A percentile compares a stretch with the other conserved stretches of the same genome.
phyloP scores from a whole-genome alignment of 148 eudicot species.

The Drosera capensis region DNA sequence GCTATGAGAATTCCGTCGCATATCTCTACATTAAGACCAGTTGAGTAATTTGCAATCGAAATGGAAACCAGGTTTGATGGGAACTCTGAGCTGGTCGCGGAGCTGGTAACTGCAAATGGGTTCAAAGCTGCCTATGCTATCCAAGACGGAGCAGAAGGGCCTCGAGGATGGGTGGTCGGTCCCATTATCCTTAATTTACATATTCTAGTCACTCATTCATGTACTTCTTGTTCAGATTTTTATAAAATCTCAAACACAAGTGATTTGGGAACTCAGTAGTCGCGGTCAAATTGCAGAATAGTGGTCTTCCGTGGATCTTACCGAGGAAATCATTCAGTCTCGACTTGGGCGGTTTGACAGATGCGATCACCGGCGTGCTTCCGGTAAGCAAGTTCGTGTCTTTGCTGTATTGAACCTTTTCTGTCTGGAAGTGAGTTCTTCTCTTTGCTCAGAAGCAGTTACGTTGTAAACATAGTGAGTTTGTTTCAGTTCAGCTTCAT shows the following conservation, averaged over 20 bases:
- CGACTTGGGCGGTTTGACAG: slow-evolving; percentile 50
- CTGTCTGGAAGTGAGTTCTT: no score
- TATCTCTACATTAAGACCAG: neutral
- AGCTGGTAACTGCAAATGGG: slow-evolving; percentile 79
- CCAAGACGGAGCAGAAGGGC: slow-evolving; percentile 97
- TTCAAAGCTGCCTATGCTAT: slow-evolving; percentile 90
- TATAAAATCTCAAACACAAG: neutral
- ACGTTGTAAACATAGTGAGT: no score
- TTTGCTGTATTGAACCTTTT: neutral
- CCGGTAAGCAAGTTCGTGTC: slow-evolving; percentile 28
- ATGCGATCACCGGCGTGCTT: slow-evolving; percentile 31
- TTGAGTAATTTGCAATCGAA: neutral
- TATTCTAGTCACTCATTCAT: neutral
- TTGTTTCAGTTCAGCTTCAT: no score
- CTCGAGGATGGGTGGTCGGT: slow-evolving; percentile 83
- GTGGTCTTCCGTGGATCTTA: slow-evolving; percentile 79
- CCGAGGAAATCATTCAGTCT: slow-evolving; percentile 63
- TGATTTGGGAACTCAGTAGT: neutral
- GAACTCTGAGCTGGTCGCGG: slow-evolving; percentile 84
- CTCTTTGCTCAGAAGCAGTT: no score
- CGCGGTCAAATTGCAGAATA: slow-evolving; percentile 47
- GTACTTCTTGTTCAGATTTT: neutral
- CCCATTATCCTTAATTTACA: slow-evolving; percentile 5
- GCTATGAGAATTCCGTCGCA: neutral
- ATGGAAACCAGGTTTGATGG: slow-evolving; percentile 80